Conservation (phyloP, 345 rosid species). For the Brassica cretica region DNA sequence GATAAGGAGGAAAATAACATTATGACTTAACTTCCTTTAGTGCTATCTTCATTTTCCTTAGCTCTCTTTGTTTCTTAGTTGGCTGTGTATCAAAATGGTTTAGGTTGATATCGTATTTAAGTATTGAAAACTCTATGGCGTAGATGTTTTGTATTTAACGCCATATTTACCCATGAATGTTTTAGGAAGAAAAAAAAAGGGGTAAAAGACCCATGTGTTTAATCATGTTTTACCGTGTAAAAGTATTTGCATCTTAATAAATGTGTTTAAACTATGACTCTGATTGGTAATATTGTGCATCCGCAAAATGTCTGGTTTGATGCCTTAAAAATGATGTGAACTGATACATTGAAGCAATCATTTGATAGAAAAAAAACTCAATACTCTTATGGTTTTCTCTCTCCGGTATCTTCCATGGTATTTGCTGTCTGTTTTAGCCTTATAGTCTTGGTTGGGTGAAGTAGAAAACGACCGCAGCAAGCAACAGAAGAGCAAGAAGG, state of each 20-base stretch:
- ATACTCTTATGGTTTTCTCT: background rate
- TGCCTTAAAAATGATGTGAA: background rate
- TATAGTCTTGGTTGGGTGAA: constrained; percentile 18
- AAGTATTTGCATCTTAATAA: background rate
- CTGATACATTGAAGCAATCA: background rate
- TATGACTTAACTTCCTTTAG: constrained; percentile 25
- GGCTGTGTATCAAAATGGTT: constrained; percentile 48
- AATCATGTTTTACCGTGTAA: background rate
- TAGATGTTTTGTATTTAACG: constrained; percentile 52
- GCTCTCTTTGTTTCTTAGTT: constrained; percentile 27
- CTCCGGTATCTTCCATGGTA: background rate
- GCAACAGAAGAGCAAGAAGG: constrained; percentile 34
- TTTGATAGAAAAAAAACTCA: background rate
- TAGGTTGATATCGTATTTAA: constrained; percentile 40
- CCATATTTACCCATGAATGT: constrained; percentile 45
- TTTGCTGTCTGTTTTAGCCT: background rate
- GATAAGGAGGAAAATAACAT: constrained; percentile 45
- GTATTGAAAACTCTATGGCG: constrained; percentile 52
- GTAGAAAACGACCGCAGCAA: constrained; percentile 36
- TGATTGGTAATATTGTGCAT: background rate
- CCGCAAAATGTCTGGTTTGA: background rate
- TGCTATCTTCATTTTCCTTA: constrained; percentile 33
- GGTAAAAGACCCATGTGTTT: background rate
- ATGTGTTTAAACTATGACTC: constrained; percentile 20
- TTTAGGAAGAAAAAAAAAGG: constrained; percentile 12